Conservation (phyloP, 1,284 basidiomycete species). For the Melampsora larici-populina region DNA sequence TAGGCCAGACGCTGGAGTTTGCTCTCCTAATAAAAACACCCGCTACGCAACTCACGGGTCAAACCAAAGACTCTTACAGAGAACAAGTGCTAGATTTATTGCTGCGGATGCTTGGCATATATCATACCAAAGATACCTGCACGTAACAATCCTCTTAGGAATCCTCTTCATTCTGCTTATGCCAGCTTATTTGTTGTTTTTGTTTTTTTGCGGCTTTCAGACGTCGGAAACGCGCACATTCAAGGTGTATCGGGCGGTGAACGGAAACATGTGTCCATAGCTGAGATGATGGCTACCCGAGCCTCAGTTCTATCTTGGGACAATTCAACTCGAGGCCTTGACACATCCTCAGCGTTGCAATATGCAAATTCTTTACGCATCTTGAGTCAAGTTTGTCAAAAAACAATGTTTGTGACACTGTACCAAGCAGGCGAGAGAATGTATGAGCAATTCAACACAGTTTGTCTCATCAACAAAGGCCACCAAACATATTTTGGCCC, state of each 20-base stretch:
- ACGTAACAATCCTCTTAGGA: conserved; percentile 50
- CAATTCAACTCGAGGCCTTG: conserved; percentile 70
- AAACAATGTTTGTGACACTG: conserved; percentile 61
- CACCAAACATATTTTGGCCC: conserved; percentile 78
- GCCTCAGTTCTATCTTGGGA: conserved; percentile 56
- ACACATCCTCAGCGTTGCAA: conserved; percentile 62
- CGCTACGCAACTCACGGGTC: conserved; percentile 58
- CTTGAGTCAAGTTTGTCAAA: conserved; percentile 60
- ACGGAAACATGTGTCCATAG: conserved; percentile 63
- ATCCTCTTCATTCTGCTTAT: conserved; percentile 46
- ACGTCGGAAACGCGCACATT: conserved; percentile 61
- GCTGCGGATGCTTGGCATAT: conserved; percentile 65
- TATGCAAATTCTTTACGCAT: conserved; percentile 61
- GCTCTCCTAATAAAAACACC: conserved; percentile 60
- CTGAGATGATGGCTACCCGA: conserved; percentile 60
- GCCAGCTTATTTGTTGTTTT: conserved; percentile 57
- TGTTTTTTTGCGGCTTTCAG: conserved; percentile 59
- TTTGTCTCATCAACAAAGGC: conserved; percentile 70
- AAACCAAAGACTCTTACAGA: conserved; percentile 58
- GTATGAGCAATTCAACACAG: conserved; percentile 61
- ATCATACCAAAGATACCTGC: conserved; percentile 62
- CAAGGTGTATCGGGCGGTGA: conserved; percentile 63
- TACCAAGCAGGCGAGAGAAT: conserved; percentile 62
- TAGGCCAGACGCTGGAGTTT: conserved; percentile 61
- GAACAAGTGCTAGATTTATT: conserved; percentile 60